Conservation (phyloP, 192 early-diverging fungal genomes). For the Mortierella alpina region DNA sequence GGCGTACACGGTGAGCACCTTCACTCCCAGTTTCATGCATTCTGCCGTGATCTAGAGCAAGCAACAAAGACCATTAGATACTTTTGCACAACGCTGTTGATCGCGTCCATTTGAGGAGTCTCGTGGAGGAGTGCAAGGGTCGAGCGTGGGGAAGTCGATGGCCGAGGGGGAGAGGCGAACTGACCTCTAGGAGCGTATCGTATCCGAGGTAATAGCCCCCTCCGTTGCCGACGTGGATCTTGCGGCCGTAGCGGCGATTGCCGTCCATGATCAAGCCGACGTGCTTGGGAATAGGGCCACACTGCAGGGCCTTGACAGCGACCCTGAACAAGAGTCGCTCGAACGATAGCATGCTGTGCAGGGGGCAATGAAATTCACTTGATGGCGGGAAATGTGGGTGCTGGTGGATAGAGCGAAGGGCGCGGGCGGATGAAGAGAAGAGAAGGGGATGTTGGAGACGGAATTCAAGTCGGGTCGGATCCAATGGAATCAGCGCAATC, state of each 20-base stretch:
- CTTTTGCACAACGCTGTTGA: background rate
- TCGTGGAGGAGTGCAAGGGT: background rate
- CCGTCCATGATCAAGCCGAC: slow-evolving; percentile 99
- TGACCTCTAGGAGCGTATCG: slow-evolving; percentile 80
- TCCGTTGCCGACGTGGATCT: slow-evolving; percentile 62
- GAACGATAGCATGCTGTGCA: slow-evolving; percentile 7
- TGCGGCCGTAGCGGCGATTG: slow-evolving; percentile 91
- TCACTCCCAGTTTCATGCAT: slow-evolving; percentile 88
- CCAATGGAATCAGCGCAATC: too few species aligned
- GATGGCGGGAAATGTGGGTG: too few species aligned
- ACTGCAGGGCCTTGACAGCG: slow-evolving; percentile 54
- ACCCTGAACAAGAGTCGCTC: slow-evolving; percentile 6
- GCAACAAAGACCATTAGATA: background rate
- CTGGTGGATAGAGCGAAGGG: too few species aligned
- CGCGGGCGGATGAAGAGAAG: too few species aligned
- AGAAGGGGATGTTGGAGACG: too few species aligned
- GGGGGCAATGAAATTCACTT: background rate
- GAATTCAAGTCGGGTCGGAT: too few species aligned
- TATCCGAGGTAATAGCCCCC: slow-evolving; percentile 88
- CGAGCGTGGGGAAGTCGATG: background rate
- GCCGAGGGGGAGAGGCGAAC: background rate
- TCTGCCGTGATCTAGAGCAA: slow-evolving; percentile 79
- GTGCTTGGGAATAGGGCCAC: slow-evolving; percentile 89
- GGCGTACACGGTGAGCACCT: slow-evolving; percentile 92
- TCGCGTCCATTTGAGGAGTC: background rate